A percentile compares a stretch with the other conserved stretches of the same genome.
Conservation (phyloP, 768 basidiomycete genomes). For the Ramaria rubella region DNA sequence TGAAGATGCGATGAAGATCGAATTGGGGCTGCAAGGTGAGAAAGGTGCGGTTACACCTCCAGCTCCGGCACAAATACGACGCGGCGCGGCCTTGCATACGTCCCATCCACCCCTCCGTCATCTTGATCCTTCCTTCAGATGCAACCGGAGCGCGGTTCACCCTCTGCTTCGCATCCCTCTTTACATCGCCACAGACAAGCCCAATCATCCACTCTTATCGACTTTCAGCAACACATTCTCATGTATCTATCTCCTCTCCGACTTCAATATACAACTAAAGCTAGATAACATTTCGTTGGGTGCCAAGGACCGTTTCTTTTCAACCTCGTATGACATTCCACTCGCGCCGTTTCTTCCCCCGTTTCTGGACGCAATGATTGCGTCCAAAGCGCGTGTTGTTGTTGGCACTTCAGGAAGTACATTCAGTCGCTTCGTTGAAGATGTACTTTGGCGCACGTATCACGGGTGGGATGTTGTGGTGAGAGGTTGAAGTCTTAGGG, state of each 20-base stretch:
- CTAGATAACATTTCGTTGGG: not conserved
- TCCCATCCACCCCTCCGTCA: slow-evolving; percentile 19
- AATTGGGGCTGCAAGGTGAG: slow-evolving; percentile 14
- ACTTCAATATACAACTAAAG: slow-evolving; percentile 31
- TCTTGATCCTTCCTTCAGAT: slow-evolving; percentile 13
- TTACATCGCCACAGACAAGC: slow-evolving; percentile 60
- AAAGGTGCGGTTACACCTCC: not conserved
- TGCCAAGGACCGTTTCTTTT: not conserved
- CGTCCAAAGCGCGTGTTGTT: slow-evolving; percentile 47
- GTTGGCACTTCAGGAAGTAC: slow-evolving; percentile 72
- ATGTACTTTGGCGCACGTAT: slow-evolving; percentile 59
- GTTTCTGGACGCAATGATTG: slow-evolving; percentile 66
- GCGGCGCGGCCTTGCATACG: slow-evolving; percentile 19
- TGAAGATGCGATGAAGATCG: slow-evolving; percentile 30
- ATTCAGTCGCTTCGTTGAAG: slow-evolving; percentile 62
- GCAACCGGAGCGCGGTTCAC: slow-evolving; percentile 23
- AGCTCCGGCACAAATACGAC: slow-evolving; percentile 16
- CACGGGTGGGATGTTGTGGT: slow-evolving; percentile 46
- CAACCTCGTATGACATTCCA: not conserved
- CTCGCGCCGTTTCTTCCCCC: slow-evolving; percentile 40
- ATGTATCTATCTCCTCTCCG: slow-evolving; percentile 51
- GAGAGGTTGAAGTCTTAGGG: slow-evolving; percentile 28
- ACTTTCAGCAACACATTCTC: slow-evolving; percentile 48
- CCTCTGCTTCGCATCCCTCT: slow-evolving; percentile 47
- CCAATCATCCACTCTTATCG: slow-evolving; percentile 37